Evolutionary conservation across 257 asterid genomes (phyloP).

Genomic region (Ocimum tenuiflorum): DNA sequence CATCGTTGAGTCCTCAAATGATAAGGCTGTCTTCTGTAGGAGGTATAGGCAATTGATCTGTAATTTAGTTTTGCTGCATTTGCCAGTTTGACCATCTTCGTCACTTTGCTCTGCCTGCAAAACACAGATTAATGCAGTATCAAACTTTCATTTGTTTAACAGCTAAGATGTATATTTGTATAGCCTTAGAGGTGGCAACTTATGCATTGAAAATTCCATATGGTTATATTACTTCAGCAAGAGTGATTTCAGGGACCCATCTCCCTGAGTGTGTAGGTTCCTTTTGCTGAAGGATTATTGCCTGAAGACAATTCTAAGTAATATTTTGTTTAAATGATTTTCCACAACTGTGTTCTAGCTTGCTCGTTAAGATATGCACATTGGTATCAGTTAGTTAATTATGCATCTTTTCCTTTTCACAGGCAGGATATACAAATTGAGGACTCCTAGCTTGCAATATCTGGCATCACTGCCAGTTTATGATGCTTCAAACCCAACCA

Average conservation of each 20-base stretch:
- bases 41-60: no score
- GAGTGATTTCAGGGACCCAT: not conserved
- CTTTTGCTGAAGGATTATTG: not conserved
- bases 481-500: slow-evolving; percentile 83
- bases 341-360: not conserved
- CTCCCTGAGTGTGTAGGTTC: not conserved
- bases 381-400: not conserved
- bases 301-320: not conserved
- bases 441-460: slow-evolving; percentile 67
- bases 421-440: slow-evolving; percentile 78
- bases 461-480: slow-evolving; percentile 51
- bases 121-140: no score
- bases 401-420: slow-evolving; percentile 17
- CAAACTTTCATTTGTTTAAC: not conserved
- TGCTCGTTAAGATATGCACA: not conserved
- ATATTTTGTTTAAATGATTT: not conserved
- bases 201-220: not conserved
- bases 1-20: not conserved
- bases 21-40: no score
- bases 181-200: not conserved
- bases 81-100: not conserved
- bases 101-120: not conserved
- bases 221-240: not conserved
- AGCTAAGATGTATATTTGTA: not conserved
- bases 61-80: not conserved